Conservation (phyloP, 2,329 filamentous ascomycete species). For the Blastomyces emzantsi region DNA sequence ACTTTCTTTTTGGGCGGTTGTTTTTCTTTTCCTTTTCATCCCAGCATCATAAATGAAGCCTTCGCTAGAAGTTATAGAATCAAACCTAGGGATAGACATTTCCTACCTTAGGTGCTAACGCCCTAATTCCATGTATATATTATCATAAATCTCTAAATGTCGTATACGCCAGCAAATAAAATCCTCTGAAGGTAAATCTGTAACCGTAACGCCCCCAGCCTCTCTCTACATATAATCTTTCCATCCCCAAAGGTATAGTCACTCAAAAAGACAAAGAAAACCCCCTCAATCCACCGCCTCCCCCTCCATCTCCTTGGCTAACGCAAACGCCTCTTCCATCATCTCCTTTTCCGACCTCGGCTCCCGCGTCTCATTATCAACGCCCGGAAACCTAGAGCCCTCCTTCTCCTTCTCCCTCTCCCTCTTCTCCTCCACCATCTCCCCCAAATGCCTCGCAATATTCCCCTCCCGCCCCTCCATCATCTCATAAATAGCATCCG, state of each 20-base stretch:
- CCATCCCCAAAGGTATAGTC: background rate
- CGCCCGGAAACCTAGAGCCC: slow-evolving; percentile 54
- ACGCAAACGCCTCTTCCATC: slow-evolving; percentile 63
- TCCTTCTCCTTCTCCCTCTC: slow-evolving; percentile 58
- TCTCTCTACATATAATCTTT: background rate
- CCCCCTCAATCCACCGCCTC: slow-evolving; percentile 26
- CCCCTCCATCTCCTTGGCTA: slow-evolving; percentile 48
- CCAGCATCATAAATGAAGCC: background rate
- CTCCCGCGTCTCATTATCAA: slow-evolving; percentile 61
- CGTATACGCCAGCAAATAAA: background rate
- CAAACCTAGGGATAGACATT: background rate
- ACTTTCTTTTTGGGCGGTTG: background rate
- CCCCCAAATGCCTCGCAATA: slow-evolving; percentile 61
- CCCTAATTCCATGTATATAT: background rate
- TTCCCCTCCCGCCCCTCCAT: slow-evolving; percentile 82
- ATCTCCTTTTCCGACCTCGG: slow-evolving; percentile 66
- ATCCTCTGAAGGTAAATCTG: background rate
- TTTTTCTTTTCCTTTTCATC: background rate
- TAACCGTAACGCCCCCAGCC: background rate
- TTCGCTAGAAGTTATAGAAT: slow-evolving; percentile 3
- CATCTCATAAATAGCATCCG: slow-evolving; percentile 70
- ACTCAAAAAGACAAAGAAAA: background rate
- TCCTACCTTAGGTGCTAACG: background rate
- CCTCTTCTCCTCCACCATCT: slow-evolving; percentile 44
- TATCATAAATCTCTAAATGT: background rate